These are phyloP conservation scores for Penicillium sp. DNA, from an alignment of 2,329 filamentous ascomycete species.

Conservation along the genomic window DNA sequence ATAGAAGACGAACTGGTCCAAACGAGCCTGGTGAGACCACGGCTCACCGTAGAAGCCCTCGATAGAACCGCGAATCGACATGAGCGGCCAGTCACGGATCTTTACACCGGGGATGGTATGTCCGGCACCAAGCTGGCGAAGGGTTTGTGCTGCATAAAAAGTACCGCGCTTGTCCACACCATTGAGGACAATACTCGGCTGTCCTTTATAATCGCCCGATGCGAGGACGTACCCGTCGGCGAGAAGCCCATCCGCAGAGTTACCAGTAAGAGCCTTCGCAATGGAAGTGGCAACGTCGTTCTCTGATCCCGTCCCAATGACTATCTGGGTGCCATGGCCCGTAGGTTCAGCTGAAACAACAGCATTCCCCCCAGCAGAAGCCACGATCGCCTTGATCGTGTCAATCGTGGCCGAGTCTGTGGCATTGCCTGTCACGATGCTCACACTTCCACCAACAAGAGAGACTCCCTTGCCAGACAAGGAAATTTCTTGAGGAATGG, in stretches of 20 bases:
- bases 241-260: conserved; percentile 13
- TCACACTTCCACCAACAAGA: conserved; percentile 15
- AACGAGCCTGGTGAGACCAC: conserved; percentile 26
- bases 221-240: conserved; percentile 23
- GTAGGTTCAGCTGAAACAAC: conserved; percentile 9
- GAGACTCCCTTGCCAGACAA: conserved; percentile 12
- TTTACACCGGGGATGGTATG: conserved; percentile 14
- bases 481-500: conserved; percentile 17
- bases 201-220: conserved; percentile 14
- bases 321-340: conserved; percentile 14
- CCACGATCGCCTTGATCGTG: conserved; percentile 11
- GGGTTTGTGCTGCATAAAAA: conserved; percentile 24
- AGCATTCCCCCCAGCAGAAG: conserved; percentile 11
- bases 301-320: conserved; percentile 14
- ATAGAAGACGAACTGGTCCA: conserved; percentile 26
- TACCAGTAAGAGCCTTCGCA: conserved; percentile 15
- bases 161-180: conserved; percentile 22
- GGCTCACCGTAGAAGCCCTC: conserved; percentile 27
- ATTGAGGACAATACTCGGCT: conserved; percentile 22
- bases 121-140: conserved; percentile 16
- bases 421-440: conserved; percentile 20
- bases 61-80: conserved; percentile 27
- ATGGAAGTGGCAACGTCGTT: conserved; percentile 6
- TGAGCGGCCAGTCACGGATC: conserved; percentile 27
- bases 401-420: conserved; percentile 15